These are phyloP conservation scores for Aspergillus bertholletiae DNA, from an alignment of 495 filamentous ascomycete genomes.

Conservation along the genomic window DNA sequence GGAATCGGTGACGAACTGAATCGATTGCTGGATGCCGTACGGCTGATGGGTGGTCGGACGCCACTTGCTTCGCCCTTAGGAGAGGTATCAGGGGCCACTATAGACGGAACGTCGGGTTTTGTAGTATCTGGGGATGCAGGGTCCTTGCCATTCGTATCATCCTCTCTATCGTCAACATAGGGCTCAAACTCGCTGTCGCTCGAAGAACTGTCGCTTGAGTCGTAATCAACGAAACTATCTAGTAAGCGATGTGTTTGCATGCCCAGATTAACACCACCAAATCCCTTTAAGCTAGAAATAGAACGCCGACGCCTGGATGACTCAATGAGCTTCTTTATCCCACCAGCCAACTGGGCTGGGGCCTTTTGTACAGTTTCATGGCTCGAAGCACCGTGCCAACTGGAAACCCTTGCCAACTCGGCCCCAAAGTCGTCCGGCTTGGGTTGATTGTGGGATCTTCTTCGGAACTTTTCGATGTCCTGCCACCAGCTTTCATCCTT, in stretches of 20 bases:
- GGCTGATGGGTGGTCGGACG: conserved; percentile 26
- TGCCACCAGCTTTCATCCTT: conserved; percentile 80
- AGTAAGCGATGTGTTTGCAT: conserved; percentile 75
- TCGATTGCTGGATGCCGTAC: conserved; percentile 42
- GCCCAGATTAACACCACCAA: conserved; percentile 63
- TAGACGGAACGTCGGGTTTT: conserved; percentile 31
- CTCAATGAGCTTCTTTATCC: conserved; percentile 47
- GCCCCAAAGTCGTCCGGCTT: conserved; percentile 14
- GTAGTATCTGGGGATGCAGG: not conserved
- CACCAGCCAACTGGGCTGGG: conserved; percentile 39
- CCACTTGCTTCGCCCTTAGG: conserved; percentile 24
- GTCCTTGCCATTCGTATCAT: conserved; percentile 27
- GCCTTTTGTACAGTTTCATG: conserved; percentile 46
- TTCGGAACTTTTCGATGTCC: conserved; percentile 61
- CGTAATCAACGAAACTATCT: conserved; percentile 57
- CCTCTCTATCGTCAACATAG: conserved; percentile 38
- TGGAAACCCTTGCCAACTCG: conserved; percentile 26
- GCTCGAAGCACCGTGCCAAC: conserved; percentile 54
- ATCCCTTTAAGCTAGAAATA: conserved; percentile 57
- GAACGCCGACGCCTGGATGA: conserved; percentile 55
- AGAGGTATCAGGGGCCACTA: conserved; percentile 46
- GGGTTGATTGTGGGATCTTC: conserved; percentile 21
- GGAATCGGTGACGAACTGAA: conserved; percentile 77
- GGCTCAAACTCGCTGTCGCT: conserved; percentile 44
- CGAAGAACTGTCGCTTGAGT: conserved; percentile 43